Percentiles rank a stretch among this genome's conserved stretches.
These are phyloP conservation scores for Termitomyces sp. DNA, from an alignment of 768 basidiomycete genomes.

Conservation along the genomic window DNA sequence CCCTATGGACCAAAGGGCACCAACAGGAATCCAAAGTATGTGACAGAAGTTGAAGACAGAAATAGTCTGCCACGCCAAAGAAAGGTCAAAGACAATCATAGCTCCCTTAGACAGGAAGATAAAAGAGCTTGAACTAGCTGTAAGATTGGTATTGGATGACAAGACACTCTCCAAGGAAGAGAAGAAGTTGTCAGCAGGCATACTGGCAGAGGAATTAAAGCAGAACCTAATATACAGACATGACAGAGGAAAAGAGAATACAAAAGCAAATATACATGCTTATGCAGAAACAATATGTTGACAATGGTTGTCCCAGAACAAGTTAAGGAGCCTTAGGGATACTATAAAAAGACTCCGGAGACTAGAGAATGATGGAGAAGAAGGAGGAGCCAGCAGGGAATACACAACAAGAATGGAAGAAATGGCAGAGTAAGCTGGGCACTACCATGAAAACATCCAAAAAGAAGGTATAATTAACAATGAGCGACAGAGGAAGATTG, in stretches of 20 bases:
- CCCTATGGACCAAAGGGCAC: too few relatives aligned
- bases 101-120: background rate
- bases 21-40: too few relatives aligned
- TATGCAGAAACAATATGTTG: background rate
- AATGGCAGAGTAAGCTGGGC: background rate
- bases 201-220: background rate
- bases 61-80: background rate
- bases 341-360: background rate
- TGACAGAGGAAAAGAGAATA: accelerated
- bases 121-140: accelerated
- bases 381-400: too few relatives aligned
- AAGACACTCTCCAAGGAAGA: background rate
- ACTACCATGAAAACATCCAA: background rate
- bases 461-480: background rate
- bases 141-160: background rate
- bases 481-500: too few relatives aligned
- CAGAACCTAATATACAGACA: background rate
- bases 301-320: background rate
- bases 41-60: background rate
- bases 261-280: background rate
- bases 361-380: too few relatives aligned
- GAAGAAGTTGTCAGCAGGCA: background rate
- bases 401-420: background rate
- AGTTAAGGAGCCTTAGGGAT: background rate
- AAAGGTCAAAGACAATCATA: background rate